Conservation (phyloP, 257 asterid species). For the Solanum phureja region DNA sequence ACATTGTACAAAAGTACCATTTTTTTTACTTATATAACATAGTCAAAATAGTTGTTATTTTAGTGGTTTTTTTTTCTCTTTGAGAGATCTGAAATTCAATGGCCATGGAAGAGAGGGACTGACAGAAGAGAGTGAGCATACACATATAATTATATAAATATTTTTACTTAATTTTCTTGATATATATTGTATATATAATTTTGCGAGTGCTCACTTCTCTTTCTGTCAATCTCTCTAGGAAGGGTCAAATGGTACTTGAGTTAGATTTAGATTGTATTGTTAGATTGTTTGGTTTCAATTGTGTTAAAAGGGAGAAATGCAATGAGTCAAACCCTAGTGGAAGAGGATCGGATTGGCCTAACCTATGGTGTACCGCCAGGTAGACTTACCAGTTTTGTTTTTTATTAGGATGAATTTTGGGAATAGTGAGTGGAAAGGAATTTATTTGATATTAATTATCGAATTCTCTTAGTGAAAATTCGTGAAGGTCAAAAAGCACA, state of each 20-base stretch:
- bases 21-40: background rate
- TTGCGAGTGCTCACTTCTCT: slow-evolving; percentile 44
- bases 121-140: slow-evolving; percentile 62
- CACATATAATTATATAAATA: slow-evolving; percentile 30
- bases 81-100: background rate
- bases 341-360: background rate
- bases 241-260: background rate
- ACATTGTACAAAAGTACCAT: background rate
- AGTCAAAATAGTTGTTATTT: background rate
- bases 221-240: slow-evolving; percentile 21
- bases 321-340: background rate
- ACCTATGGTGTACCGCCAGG: background rate
- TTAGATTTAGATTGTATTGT: background rate
- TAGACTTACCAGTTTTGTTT: background rate
- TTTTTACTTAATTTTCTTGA: slow-evolving; percentile 7
- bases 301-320: background rate
- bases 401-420: background rate
- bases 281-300: background rate
- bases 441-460: background rate
- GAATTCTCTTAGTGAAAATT: background rate
- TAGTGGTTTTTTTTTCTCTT: background rate
- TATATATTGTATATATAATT: background rate
- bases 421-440: background rate
- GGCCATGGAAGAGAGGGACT: background rate
- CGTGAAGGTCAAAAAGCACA: too few relatives aligned